phyloP scores from a whole-genome alignment of 2,329 filamentous ascomycete species.

The Seiridium unicorne region DNA sequence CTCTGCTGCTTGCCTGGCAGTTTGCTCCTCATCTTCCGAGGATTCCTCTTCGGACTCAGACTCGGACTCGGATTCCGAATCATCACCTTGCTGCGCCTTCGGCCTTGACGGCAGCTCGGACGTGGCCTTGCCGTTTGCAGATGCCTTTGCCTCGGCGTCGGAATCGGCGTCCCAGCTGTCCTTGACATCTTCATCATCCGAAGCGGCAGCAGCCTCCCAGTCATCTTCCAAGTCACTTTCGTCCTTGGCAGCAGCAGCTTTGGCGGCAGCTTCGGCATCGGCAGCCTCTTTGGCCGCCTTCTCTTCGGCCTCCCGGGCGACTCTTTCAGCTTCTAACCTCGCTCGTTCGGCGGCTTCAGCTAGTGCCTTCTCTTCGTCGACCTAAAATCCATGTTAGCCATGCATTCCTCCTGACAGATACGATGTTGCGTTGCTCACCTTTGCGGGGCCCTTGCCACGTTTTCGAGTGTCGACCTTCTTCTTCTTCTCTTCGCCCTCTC shows the following conservation, averaged over 20 bases:
- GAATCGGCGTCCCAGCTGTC: constrained; percentile 93
- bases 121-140: constrained; percentile 29
- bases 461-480: constrained; percentile 79
- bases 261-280: constrained; percentile 53
- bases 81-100: constrained; percentile 29
- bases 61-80: constrained; percentile 50
- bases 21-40: constrained; percentile 70
- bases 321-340: constrained; percentile 64
- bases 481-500: constrained; percentile 59
- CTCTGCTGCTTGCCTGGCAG: constrained; percentile 71
- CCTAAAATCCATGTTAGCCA: constrained; percentile 33
- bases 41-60: constrained; percentile 51
- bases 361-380: constrained; percentile 75
- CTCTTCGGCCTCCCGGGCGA: constrained; percentile 59
- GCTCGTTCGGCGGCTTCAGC: constrained; percentile 77
- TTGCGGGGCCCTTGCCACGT: constrained; percentile 57
- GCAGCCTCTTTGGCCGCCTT: constrained; percentile 58
- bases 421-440: constrained; percentile 38
- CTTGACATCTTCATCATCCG: constrained; percentile 75
- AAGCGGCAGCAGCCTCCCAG: constrained; percentile 83
- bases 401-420: constrained; percentile 1
- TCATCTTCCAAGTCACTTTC: constrained; percentile 72
- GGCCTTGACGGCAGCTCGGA: constrained; percentile 29
- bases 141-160: constrained; percentile 57
- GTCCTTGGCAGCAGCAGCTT: constrained; percentile 49